Conservation (phyloP, 352 stramenopile genomes). For the Pythium biforme region DNA sequence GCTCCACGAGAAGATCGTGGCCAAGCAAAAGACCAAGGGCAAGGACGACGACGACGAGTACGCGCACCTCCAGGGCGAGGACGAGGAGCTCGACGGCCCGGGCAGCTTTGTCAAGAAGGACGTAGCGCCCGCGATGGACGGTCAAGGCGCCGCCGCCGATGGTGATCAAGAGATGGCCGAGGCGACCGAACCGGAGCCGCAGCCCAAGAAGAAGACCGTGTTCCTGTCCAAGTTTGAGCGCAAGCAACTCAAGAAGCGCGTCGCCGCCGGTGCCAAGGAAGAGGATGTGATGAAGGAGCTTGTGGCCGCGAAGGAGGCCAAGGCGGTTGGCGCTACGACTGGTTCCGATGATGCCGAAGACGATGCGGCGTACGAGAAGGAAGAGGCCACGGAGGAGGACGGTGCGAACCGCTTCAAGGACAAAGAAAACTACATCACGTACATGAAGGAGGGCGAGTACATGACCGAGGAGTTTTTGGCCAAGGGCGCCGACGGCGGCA, state of each 20-base stretch:
- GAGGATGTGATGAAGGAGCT: slow-evolving; percentile 73
- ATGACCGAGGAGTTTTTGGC: slow-evolving; percentile 73
- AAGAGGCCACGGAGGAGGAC: slow-evolving; percentile 23
- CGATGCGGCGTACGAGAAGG: slow-evolving; percentile 12
- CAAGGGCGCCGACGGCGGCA: slow-evolving; percentile 71
- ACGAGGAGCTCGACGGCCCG: slow-evolving; percentile 23
- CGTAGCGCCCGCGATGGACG: not conserved
- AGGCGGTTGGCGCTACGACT: not conserved
- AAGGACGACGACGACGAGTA: slow-evolving; percentile 37
- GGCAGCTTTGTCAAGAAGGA: slow-evolving; percentile 1
- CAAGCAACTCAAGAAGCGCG: slow-evolving; percentile 92
- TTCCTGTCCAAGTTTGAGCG: slow-evolving; percentile 94
- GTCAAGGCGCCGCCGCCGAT: not conserved
- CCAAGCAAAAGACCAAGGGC: slow-evolving; percentile 62
- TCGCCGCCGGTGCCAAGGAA: slow-evolving; percentile 70
- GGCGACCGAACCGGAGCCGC: slow-evolving; percentile 8
- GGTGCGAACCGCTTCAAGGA: slow-evolving; percentile 54
- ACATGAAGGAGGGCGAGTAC: slow-evolving; percentile 79
- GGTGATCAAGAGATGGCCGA: slow-evolving; percentile 13
- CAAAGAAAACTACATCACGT: slow-evolving; percentile 84
- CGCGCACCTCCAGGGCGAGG: slow-evolving; percentile 24
- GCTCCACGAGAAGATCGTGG: slow-evolving; percentile 84
- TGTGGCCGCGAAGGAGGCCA: slow-evolving; percentile 42
- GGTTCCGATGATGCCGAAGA: slow-evolving; percentile 28
- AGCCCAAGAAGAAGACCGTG: slow-evolving; percentile 59